These are phyloP conservation scores for Wakefieldia striispora DNA, from an alignment of 768 basidiomycete species.

Conservation along the genomic window DNA sequence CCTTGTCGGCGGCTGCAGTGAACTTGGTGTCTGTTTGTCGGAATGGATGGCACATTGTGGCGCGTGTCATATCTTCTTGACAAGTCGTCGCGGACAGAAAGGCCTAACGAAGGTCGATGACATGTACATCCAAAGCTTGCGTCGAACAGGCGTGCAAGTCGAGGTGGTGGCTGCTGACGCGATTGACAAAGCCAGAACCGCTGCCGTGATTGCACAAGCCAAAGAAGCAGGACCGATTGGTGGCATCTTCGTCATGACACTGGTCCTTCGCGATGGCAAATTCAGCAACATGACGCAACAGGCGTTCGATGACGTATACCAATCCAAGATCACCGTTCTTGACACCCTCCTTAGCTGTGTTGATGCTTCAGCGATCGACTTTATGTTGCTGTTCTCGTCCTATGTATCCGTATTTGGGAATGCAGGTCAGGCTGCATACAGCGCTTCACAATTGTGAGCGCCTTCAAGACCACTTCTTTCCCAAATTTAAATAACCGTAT, in stretches of 20 bases:
- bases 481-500: too few relatives aligned
- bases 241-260: conserved; percentile 34
- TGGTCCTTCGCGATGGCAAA: conserved; percentile 34
- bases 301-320: conserved; percentile 27
- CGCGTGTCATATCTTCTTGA: conserved; percentile 32
- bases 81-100: conserved; percentile 23
- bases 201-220: conserved; percentile 21
- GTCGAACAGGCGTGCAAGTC: conserved; percentile 21
- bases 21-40: conserved; percentile 26
- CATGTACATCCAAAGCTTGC: conserved; percentile 28
- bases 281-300: conserved; percentile 35
- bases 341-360: conserved; percentile 15
- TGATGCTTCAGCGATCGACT: conserved; percentile 24
- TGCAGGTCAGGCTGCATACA: conserved; percentile 23
- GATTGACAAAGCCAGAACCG: conserved; percentile 19
- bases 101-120: conserved; percentile 23
- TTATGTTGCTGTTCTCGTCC: conserved; percentile 34
- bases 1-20: conserved; percentile 21
- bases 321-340: conserved; percentile 20
- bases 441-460: conserved; percentile 20
- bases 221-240: conserved; percentile 27
- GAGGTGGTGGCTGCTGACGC: conserved; percentile 30
- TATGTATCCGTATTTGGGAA: conserved; percentile 34
- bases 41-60: conserved; percentile 35
- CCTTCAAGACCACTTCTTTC: too few relatives aligned